phyloP scores from a whole-genome alignment of 1,284 basidiomycete species.

The Golubevia sp. region DNA sequence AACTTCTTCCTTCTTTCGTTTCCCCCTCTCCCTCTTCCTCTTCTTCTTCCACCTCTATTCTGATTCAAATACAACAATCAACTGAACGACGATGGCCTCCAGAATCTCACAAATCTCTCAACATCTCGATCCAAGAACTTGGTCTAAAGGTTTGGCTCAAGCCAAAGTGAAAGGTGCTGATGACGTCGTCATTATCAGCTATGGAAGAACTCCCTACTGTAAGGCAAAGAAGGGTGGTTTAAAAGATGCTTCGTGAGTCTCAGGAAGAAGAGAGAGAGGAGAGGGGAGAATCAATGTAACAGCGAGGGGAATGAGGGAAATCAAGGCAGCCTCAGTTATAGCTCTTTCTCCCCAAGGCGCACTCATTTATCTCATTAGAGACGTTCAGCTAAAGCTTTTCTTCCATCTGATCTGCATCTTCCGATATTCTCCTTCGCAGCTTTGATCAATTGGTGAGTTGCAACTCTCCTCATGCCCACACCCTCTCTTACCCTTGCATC shows the following conservation, averaged over 20 bases:
- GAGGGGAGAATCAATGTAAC: not conserved
- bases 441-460: no score
- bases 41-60: no score
- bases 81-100: slow-evolving; percentile 21
- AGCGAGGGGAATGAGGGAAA: not conserved
- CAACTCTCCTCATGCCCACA: not conserved
- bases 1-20: no score
- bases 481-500: not conserved
- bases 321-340: no score
- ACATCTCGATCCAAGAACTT: slow-evolving; percentile 50
- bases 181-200: slow-evolving; percentile 49
- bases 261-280: not conserved
- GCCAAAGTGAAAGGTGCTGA: slow-evolving; percentile 40
- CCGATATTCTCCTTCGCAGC: no score
- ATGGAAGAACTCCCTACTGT: slow-evolving; percentile 46
- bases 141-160: slow-evolving; percentile 40
- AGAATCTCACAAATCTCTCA: slow-evolving; percentile 43
- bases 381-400: no score
- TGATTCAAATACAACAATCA: no score
- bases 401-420: no score
- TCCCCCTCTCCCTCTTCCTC: no score
- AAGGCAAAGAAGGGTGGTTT: slow-evolving; percentile 46
- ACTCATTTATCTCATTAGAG: no score
- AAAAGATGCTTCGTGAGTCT: slow-evolving; percentile 32
- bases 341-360: no score